These are phyloP conservation scores for Fusarium coffeatum DNA, from an alignment of 2,329 filamentous ascomycete genomes.

Conservation along the genomic window DNA sequence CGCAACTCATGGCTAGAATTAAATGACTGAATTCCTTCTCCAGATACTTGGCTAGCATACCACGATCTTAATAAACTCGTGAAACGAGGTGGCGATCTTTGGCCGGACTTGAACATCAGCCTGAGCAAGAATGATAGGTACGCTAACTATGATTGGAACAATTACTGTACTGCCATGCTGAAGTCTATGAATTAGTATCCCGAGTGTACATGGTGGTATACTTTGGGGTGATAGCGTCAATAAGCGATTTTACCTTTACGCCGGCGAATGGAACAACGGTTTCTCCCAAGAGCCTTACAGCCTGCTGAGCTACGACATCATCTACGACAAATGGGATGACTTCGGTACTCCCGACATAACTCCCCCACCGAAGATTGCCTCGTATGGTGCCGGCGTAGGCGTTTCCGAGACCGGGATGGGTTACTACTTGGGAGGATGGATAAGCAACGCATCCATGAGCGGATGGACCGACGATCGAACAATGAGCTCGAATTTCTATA, in stretches of 20 bases:
- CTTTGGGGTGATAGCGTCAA: background rate
- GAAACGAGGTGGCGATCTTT: background rate
- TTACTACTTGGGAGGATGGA: slow-evolving; percentile 1
- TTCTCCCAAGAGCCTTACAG: slow-evolving; percentile 3
- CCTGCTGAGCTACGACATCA: background rate
- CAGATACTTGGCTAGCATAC: background rate
- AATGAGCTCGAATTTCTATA: slow-evolving; percentile 3
- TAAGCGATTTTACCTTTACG: slow-evolving; percentile 3
- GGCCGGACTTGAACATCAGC: background rate
- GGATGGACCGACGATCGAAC: background rate
- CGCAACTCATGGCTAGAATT: rapidly evolving
- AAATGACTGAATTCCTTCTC: rapidly evolving
- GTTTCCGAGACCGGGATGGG: background rate
- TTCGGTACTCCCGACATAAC: background rate
- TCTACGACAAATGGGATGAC: slow-evolving; percentile 9
- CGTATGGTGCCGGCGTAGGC: background rate
- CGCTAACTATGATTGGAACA: rapidly evolving
- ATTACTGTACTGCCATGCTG: background rate
- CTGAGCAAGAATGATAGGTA: background rate
- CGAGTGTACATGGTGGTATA: background rate
- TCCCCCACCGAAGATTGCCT: background rate
- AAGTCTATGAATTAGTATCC: background rate
- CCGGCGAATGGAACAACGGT: slow-evolving; percentile 1
- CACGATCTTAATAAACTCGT: slow-evolving; percentile 3
- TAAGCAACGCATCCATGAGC: slow-evolving; percentile 5